These are phyloP conservation scores for Irineochytrium annulatum DNA, from an alignment of 192 early-diverging fungal species.

Conservation along the genomic window DNA sequence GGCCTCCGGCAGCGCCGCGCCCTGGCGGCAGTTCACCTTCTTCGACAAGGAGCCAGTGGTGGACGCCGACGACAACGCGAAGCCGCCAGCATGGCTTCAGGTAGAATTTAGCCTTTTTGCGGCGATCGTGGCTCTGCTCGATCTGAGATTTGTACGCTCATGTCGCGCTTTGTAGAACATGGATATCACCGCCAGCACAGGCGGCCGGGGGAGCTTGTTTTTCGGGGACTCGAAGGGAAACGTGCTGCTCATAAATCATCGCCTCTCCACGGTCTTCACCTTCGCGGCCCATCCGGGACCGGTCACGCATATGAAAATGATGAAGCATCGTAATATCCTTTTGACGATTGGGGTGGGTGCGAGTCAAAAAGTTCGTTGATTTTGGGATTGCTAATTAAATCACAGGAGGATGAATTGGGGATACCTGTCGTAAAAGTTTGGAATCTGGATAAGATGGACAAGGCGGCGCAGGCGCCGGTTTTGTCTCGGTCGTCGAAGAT, in stretches of 20 bases:
- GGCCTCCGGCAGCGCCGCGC: slow-evolving; percentile 15
- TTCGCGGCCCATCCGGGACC: slow-evolving; percentile 43
- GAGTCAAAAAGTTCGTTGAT: background rate
- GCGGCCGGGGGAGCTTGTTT: slow-evolving; percentile 51
- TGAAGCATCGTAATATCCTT: slow-evolving; percentile 73
- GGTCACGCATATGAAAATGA: slow-evolving; percentile 78
- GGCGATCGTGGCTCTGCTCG: too few species aligned
- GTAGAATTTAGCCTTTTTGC: slow-evolving; percentile 23
- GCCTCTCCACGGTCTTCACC: slow-evolving; percentile 24
- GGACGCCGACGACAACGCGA: slow-evolving; percentile 51
- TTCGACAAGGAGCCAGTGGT: slow-evolving; percentile 64
- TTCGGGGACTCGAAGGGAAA: slow-evolving; percentile 38
- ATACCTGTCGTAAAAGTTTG: slow-evolving; percentile 72
- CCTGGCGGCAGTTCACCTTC: slow-evolving; percentile 72
- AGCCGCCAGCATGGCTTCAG: slow-evolving; percentile 56
- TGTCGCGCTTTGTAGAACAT: slow-evolving; percentile 26
- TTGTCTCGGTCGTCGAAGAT: slow-evolving; percentile 64
- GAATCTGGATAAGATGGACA: slow-evolving; percentile 71
- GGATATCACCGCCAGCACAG: slow-evolving; percentile 41
- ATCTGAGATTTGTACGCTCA: too few species aligned
- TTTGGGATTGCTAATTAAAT: background rate
- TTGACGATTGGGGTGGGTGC: slow-evolving; percentile 71
- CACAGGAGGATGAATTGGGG: slow-evolving; percentile 40
- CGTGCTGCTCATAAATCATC: slow-evolving; percentile 31
- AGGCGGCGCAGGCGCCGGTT: slow-evolving; percentile 45